Evolutionary conservation across 2,329 filamentous ascomycete genomes (phyloP).

Genomic region (Aspergillus carbonarius): DNA sequence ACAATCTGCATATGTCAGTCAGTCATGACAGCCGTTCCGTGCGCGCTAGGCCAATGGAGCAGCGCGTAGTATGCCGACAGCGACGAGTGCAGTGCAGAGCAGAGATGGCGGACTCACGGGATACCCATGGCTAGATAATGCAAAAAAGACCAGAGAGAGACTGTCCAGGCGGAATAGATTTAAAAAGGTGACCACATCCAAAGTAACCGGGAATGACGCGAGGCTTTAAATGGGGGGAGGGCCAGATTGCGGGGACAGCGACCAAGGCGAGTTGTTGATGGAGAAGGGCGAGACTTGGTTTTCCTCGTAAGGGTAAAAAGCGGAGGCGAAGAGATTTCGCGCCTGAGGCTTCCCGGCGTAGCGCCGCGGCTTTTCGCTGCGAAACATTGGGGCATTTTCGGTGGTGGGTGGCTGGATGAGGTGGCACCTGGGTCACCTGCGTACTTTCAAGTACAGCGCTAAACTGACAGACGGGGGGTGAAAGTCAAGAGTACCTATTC

Average conservation of each 20-base stretch:
- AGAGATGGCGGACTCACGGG: conserved; percentile 33
- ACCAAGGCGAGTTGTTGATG: conserved; percentile 21
- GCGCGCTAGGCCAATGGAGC: conserved; percentile 12
- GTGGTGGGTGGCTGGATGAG: not conserved
- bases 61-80: conserved; percentile 16
- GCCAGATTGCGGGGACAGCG: conserved; percentile 19
- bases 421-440: conserved; percentile 6
- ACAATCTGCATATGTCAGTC: conserved; percentile 49
- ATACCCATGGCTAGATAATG: conserved; percentile 38
- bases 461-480: not conserved
- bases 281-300: conserved; percentile 27
- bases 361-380: not conserved
- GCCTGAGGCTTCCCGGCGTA: conserved; percentile 21
- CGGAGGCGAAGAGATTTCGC: conserved; percentile 17
- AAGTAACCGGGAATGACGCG: conserved; percentile 12
- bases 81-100: conserved; percentile 1
- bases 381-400: not conserved
- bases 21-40: conserved; percentile 16
- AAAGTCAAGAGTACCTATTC: not conserved
- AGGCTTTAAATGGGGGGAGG: conserved; percentile 12
- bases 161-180: conserved; percentile 6
- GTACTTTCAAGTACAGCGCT: conserved; percentile 16
- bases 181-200: conserved; percentile 8
- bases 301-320: conserved; percentile 24
- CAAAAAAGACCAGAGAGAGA: conserved; percentile 5